These are phyloP conservation scores for Exophiala viscosa DNA, from an alignment of 2,329 filamentous ascomycete species.

Conservation along the genomic window DNA sequence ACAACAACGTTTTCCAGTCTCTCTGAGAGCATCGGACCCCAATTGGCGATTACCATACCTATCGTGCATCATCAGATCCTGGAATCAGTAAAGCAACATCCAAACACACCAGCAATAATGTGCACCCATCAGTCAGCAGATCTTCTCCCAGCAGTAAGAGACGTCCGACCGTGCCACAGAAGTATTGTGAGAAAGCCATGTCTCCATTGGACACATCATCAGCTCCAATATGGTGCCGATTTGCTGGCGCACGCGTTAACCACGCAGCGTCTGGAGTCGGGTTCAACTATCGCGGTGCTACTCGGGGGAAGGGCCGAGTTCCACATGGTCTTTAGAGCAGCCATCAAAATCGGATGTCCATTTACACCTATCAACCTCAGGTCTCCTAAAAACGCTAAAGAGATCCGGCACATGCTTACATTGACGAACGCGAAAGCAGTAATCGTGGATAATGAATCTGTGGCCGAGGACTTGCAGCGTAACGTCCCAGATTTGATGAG, in stretches of 20 bases:
- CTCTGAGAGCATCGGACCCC: not conserved
- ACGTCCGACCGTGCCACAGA: not conserved
- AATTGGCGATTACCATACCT: not conserved
- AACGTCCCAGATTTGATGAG: slow-evolving; percentile 6
- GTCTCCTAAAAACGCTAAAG: not conserved
- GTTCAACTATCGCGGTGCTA: slow-evolving; percentile 2
- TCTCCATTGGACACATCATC: slow-evolving; percentile 2
- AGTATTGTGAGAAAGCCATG: not conserved
- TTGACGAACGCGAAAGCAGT: not conserved
- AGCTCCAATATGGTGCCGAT: slow-evolving; percentile 5
- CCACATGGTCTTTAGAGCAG: slow-evolving; percentile 3
- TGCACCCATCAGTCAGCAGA: slow-evolving; percentile 3
- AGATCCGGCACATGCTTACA: slow-evolving; percentile 9
- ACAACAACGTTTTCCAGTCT: too few species aligned
- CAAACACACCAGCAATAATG: not conserved
- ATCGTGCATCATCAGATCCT: slow-evolving; percentile 1
- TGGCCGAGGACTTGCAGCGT: slow-evolving; percentile 1
- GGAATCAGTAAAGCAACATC: not conserved
- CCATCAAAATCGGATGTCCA: slow-evolving; percentile 5
- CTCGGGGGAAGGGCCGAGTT: slow-evolving; percentile 3
- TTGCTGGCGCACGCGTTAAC: not conserved
- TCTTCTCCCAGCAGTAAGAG: not conserved
- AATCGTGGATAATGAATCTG: not conserved
- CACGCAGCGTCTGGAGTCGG: not conserved
- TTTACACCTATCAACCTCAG: slow-evolving; percentile 2